A percentile compares a stretch with the other conserved stretches of the same genome.
Conservation (phyloP, 2,329 filamentous ascomycete genomes). For the Aspergillus quadrilineatus region DNA sequence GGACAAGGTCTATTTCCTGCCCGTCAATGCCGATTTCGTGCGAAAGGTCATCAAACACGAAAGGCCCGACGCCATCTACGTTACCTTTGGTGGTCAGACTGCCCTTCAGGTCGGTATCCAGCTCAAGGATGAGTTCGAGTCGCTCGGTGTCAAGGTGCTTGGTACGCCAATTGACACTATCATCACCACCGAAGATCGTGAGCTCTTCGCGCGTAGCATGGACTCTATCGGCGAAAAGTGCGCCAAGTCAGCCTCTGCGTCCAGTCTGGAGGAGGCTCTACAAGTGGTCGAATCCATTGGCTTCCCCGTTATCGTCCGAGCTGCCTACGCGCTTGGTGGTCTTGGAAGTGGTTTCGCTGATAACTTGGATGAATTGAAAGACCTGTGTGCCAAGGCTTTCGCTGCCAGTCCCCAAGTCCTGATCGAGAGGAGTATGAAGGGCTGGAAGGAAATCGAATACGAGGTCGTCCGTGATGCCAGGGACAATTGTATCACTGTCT, state of each 20-base stretch:
- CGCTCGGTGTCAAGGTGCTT: constrained; percentile 86
- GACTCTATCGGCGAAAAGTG: constrained; percentile 97
- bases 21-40: constrained; percentile 94
- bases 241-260: constrained; percentile 93
- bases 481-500: constrained; percentile 99
- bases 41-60: constrained; percentile 96
- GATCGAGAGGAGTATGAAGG: constrained; percentile 98
- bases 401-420: constrained; percentile 93
- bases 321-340: constrained; percentile 92
- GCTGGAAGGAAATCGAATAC: constrained; percentile 99
- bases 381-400: constrained; percentile 92
- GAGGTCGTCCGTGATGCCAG: constrained; percentile 93
- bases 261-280: constrained; percentile 82
- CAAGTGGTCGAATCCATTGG: constrained; percentile 86
- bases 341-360: constrained; percentile 94
- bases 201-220: constrained; percentile 97
- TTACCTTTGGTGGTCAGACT: constrained; percentile 96
- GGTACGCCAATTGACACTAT: constrained; percentile 97
- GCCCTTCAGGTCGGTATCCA: constrained; percentile 95
- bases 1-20: constrained; percentile 98
- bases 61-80: constrained; percentile 92
- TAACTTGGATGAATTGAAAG: constrained; percentile 75
- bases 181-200: constrained; percentile 96
- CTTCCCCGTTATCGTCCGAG: constrained; percentile 95
- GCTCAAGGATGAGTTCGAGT: constrained; percentile 94